Evolutionary conservation across 2,329 filamentous ascomycete species (phyloP).

Genomic region (Alternaria tenuissima): DNA sequence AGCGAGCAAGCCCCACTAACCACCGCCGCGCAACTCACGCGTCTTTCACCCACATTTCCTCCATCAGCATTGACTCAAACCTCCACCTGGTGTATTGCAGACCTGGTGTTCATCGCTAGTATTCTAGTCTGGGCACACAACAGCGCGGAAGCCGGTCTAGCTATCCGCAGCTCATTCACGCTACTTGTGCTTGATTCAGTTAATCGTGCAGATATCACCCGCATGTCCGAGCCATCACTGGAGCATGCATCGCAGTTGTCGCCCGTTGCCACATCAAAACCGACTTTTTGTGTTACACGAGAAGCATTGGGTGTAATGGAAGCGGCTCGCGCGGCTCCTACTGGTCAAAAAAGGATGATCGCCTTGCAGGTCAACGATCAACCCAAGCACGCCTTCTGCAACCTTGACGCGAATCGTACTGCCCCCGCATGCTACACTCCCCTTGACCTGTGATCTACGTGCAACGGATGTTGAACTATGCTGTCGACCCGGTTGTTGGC

Average conservation of each 20-base stretch:
- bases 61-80: slow-evolving; percentile 13
- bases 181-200: slow-evolving; percentile 36
- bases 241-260: slow-evolving; percentile 39
- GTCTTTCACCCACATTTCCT: slow-evolving; percentile 8
- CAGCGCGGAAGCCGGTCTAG: slow-evolving; percentile 26
- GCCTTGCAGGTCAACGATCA: slow-evolving; percentile 36
- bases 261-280: slow-evolving; percentile 32
- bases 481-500: slow-evolving; percentile 40
- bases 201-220: slow-evolving; percentile 51
- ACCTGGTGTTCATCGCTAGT: not conserved
- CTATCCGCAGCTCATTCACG: slow-evolving; percentile 32
- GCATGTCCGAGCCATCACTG: slow-evolving; percentile 46
- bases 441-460: slow-evolving; percentile 32
- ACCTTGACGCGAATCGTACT: slow-evolving; percentile 40
- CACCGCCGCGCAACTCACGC: slow-evolving; percentile 9
- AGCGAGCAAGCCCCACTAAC: slow-evolving; percentile 25
- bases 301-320: slow-evolving; percentile 41
- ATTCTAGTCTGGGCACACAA: slow-evolving; percentile 6
- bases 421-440: slow-evolving; percentile 41
- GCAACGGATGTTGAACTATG: slow-evolving; percentile 35
- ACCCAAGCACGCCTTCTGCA: slow-evolving; percentile 43
- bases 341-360: slow-evolving; percentile 27
- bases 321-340: slow-evolving; percentile 31
- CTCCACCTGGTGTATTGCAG: slow-evolving; percentile 15
- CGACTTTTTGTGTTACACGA: slow-evolving; percentile 42